These are phyloP conservation scores for Eimeria zaria DNA, from an alignment of 169 alveolate species.

Conservation along the genomic window DNA sequence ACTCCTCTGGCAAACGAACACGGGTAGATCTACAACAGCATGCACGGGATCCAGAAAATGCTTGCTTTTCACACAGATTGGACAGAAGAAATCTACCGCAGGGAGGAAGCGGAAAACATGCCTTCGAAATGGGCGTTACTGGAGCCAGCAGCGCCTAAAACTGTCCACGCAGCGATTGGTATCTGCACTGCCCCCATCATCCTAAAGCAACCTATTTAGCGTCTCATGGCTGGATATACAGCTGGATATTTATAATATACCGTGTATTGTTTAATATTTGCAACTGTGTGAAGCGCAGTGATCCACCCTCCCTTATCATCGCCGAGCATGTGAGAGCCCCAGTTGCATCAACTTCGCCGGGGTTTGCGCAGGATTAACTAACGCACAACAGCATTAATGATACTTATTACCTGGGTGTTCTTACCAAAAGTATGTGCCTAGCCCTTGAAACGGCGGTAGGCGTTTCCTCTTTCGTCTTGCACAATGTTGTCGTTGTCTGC, in stretches of 20 bases:
- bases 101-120: neutral
- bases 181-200: conserved; percentile 30
- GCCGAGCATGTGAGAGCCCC: conserved; percentile 59
- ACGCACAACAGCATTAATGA: neutral
- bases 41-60: neutral
- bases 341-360: neutral
- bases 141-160: neutral
- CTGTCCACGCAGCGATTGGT: neutral
- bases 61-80: neutral
- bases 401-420: neutral
- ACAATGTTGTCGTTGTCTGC: neutral
- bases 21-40: neutral
- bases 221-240: neutral
- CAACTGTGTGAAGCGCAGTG: neutral
- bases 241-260: neutral
- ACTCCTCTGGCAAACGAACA: neutral
- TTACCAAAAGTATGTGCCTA: neutral
- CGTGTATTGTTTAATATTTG: no score
- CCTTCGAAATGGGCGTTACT: neutral
- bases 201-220: neutral
- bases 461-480: neutral
- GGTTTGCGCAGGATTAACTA: neutral
- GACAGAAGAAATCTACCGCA: neutral
- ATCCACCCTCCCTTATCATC: conserved; percentile 15
- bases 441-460: neutral